Evolutionary conservation across 331 rosid species (phyloP), one percentile per base, ranked within the genome.

Genomic region (Acacia concinna): DNA sequence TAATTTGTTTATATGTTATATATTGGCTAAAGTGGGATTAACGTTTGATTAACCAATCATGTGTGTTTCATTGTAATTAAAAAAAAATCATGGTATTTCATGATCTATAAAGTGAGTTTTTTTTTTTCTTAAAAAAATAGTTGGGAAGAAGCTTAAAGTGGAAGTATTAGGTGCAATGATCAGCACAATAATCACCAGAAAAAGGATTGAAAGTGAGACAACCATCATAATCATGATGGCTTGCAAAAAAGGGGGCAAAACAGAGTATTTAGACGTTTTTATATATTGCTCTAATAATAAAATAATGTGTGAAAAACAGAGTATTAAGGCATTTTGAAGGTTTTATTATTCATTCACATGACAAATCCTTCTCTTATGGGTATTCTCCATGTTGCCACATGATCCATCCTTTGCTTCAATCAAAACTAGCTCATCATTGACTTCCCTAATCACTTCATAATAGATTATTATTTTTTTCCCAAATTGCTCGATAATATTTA

Each of bases 261-360:
- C 52, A 18, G 12, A 60, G 74, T 34, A 47, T 69, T 68, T 14
- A 31, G 40, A 78, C 2, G 4, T 28, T 59, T 27, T 13, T 7
- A n/a, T n/a, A n/a, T n/a, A 1, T 27, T 25, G 2, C 21, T 54
- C 2, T 8, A 52, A 20, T 52, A 52, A 52, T 52, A 9, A 52
- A 56, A 8, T 23, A 56, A 56, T 52, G 4, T 13, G 66, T 59
- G 9, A 23, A 27, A 27, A 28, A 59, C 20, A 59, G 18, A 59
- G 18, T 27, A 59, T 21, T 7, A 52, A 10, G 10, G 65, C 79
- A 85, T 82, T 81, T 41, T 28, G 27, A 71, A 78, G 77, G 78
- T 62, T 79, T 72, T 40, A 59, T 72, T 37, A 59, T 67, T 30
- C 68, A 6, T 51, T 73, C 88, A 79, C 84, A 79, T 82, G 82